Conservation (phyloP, 495 filamentous ascomycete species). For the Aspergillus haitiensis region DNA sequence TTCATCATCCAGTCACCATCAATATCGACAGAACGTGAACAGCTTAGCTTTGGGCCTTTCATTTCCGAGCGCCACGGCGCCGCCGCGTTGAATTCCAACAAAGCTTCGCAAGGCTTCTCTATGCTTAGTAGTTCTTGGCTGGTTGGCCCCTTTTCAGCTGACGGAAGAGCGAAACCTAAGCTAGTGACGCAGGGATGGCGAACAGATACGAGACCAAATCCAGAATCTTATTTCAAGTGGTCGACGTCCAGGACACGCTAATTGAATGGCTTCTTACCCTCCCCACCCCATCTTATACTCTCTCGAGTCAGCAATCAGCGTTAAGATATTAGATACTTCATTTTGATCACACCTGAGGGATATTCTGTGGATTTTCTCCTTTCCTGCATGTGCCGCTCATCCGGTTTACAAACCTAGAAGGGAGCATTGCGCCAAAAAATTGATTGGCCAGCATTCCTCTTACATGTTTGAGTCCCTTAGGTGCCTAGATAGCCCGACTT, state of each 20-base stretch:
- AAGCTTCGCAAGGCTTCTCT: conserved; percentile 11
- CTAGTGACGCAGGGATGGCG: conserved; percentile 3
- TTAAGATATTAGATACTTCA: too few species aligned
- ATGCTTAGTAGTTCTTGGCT: conserved; percentile 6
- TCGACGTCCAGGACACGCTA: neutral
- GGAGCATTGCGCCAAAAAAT: too few species aligned
- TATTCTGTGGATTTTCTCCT: too few species aligned
- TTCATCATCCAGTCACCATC: conserved; percentile 7
- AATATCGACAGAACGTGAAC: conserved; percentile 5
- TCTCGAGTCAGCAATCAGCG: too few species aligned
- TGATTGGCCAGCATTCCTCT: too few species aligned
- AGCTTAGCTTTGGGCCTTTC: conserved; percentile 7
- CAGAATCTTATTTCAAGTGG: neutral
- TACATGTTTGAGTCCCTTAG: too few species aligned
- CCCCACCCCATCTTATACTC: too few species aligned
- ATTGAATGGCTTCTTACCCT: neutral
- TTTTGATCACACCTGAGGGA: too few species aligned
- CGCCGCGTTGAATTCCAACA: neutral
- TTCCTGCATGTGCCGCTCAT: too few species aligned
- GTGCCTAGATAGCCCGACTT: too few species aligned
- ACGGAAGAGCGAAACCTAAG: neutral
- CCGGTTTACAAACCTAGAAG: too few species aligned
- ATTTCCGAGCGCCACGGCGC: neutral
- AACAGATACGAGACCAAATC: neutral
- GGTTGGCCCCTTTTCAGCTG: neutral